Evolutionary conservation across 176 grass and related monocot species (phyloP).

Genomic region (Luzula sylvatica): DNA sequence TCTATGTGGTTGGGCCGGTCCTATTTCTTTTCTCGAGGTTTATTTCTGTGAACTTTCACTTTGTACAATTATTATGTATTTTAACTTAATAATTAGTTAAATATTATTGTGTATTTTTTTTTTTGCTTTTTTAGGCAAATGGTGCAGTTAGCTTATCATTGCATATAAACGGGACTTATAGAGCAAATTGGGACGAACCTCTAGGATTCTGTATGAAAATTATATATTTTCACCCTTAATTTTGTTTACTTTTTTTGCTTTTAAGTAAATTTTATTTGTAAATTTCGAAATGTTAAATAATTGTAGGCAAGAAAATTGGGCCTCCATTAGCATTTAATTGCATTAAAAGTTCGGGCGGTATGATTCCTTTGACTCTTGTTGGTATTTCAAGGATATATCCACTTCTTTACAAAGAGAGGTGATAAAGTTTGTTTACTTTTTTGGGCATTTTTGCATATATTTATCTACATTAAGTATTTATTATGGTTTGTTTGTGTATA

Average conservation of each 20-base stretch:
- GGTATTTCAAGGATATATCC: constrained; percentile 84
- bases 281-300: constrained; percentile 7
- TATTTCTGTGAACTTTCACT: constrained; percentile 2
- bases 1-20: constrained; percentile 76
- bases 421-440: not conserved
- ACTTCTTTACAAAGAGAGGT: constrained; percentile 83
- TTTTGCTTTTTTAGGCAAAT: constrained; percentile 46
- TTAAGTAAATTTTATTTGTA: no score
- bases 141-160: constrained; percentile 39
- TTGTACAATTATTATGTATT: not conserved
- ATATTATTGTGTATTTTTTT: not conserved
- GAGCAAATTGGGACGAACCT: constrained; percentile 64
- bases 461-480: constrained; percentile 8
- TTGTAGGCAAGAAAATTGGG: constrained; percentile 59
- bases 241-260: constrained; percentile 19
- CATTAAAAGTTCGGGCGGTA: constrained; percentile 71
- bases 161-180: constrained; percentile 80
- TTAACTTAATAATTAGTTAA: not conserved
- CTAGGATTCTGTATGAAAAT: constrained; percentile 82
- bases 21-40: constrained; percentile 80
- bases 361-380: constrained; percentile 62
- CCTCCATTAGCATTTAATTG: constrained; percentile 73
- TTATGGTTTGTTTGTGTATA: not conserved
- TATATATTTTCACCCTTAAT: constrained; percentile 7
- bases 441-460: not conserved